Conservation (phyloP, 495 filamentous ascomycete species). For the Podospora pseudopauciseta region DNA sequence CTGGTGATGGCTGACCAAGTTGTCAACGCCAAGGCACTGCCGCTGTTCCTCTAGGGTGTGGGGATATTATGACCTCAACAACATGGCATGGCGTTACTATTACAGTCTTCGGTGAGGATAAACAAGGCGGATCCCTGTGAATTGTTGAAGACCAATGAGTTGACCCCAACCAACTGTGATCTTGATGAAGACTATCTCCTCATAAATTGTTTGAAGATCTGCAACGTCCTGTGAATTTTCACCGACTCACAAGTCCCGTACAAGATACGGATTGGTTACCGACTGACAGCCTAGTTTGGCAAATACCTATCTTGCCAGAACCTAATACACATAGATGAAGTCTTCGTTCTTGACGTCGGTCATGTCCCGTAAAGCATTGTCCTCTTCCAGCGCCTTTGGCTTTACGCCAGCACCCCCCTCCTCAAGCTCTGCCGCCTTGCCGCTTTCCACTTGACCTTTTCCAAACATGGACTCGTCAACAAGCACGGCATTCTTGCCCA, state of each 20-base stretch:
- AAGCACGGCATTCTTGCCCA: slow-evolving; percentile 43
- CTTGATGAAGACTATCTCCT: background rate
- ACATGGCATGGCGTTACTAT: no score
- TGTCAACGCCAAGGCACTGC: background rate
- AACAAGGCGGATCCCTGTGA: no score
- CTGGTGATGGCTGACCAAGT: background rate
- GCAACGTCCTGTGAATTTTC: background rate
- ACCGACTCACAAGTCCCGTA: background rate
- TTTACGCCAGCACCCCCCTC: slow-evolving; percentile 41
- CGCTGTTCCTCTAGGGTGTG: background rate
- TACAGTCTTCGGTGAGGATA: no score
- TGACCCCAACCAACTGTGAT: background rate
- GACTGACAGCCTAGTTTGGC: background rate
- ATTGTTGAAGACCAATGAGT: no score
- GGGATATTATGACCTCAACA: background rate
- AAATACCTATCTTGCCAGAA: background rate
- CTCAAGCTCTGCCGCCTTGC: slow-evolving; percentile 46
- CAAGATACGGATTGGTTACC: no score
- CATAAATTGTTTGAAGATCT: background rate
- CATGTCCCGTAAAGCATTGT: slow-evolving; percentile 50
- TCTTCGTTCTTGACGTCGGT: slow-evolving; percentile 56
- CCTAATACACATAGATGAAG: slow-evolving; percentile 56
- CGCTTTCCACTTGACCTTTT: slow-evolving; percentile 41
- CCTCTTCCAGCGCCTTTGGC: slow-evolving; percentile 39
- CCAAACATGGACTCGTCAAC: slow-evolving; percentile 42